Conservation (phyloP, 345 rosid species). For the Dovyalis caffra region DNA sequence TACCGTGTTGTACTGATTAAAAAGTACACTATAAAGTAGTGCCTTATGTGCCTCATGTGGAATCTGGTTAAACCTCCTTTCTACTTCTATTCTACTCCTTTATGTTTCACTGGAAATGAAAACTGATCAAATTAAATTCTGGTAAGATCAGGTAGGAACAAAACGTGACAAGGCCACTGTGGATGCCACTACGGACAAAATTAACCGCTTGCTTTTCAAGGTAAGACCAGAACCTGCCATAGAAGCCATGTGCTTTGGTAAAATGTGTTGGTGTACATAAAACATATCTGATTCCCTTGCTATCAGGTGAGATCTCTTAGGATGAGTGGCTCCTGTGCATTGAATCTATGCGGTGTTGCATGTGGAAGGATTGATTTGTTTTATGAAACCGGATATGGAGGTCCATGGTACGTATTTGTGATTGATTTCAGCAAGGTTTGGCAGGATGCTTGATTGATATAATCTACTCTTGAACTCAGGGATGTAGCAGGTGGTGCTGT, state of each 20-base stretch:
- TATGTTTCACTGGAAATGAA: not conserved
- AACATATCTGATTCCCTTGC: slow-evolving; percentile 11
- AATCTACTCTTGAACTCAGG: slow-evolving; percentile 40
- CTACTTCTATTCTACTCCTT: not conserved
- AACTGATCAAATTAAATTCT: slow-evolving; percentile 21
- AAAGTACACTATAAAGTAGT: not conserved
- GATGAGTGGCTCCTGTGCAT: slow-evolving; percentile 93
- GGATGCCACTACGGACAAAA: slow-evolving; percentile 67
- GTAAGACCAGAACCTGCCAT: slow-evolving; percentile 33
- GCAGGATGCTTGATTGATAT: not conserved
- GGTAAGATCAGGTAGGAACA: slow-evolving; percentile 62
- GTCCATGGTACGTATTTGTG: slow-evolving; percentile 66
- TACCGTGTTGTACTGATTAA: not conserved
- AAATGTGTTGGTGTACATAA: slow-evolving; percentile 7
- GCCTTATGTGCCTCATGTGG: not conserved
- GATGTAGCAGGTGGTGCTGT: slow-evolving; percentile 92
- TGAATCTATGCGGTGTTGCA: slow-evolving; percentile 91
- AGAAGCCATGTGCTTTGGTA: not conserved
- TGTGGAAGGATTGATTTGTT: slow-evolving; percentile 87
- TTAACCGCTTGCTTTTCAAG: slow-evolving; percentile 79
- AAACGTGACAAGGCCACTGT: slow-evolving; percentile 73
- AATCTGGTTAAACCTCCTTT: not conserved
- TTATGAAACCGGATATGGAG: slow-evolving; percentile 79
- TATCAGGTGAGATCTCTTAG: slow-evolving; percentile 87
- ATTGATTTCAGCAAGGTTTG: not conserved